Evolutionary conservation across 2,329 filamentous ascomycete genomes (phyloP).

Genomic region (Neophaeococcomyces mojaviensis): DNA sequence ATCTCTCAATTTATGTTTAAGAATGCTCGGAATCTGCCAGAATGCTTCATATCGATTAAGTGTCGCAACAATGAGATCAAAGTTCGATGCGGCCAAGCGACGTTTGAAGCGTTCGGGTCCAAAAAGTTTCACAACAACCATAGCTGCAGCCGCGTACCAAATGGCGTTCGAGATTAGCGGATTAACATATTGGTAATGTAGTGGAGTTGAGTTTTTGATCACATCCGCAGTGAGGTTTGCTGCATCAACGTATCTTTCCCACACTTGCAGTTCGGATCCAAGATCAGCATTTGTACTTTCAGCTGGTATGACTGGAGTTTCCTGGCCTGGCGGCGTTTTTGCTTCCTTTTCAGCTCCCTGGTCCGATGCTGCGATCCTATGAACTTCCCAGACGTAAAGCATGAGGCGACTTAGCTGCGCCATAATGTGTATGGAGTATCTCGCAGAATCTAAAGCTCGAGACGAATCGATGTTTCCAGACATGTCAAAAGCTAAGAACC

Average conservation of each 20-base stretch:
- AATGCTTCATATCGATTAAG: not conserved
- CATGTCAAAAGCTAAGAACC: slow-evolving; percentile 23
- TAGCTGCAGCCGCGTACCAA: slow-evolving; percentile 27
- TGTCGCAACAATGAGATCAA: slow-evolving; percentile 1
- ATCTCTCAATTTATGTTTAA: slow-evolving; percentile 1
- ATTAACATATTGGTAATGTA: slow-evolving; percentile 27
- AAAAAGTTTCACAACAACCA: slow-evolving; percentile 2
- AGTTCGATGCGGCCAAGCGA: not conserved
- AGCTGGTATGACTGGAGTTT: not conserved
- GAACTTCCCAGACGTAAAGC: slow-evolving; percentile 10
- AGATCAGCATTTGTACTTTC: not conserved
- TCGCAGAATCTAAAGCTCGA: slow-evolving; percentile 19
- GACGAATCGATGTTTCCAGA: not conserved
- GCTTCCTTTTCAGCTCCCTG: not conserved
- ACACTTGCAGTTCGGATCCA: not conserved
- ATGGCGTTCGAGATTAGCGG: slow-evolving; percentile 28
- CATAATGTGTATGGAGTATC: slow-evolving; percentile 31
- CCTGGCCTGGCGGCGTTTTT: not conserved
- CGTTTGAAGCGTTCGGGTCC: not conserved
- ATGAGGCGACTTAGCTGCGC: slow-evolving; percentile 30
- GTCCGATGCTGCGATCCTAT: not conserved
- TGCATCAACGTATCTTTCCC: not conserved
- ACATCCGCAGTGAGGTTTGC: slow-evolving; percentile 10
- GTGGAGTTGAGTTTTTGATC: not conserved
- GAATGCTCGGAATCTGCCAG: slow-evolving; percentile 2